Base-by-base conservation (phyloP, 768 basidiomycete genomes). In the Xerocomus brunneocitrinus region DNA sequence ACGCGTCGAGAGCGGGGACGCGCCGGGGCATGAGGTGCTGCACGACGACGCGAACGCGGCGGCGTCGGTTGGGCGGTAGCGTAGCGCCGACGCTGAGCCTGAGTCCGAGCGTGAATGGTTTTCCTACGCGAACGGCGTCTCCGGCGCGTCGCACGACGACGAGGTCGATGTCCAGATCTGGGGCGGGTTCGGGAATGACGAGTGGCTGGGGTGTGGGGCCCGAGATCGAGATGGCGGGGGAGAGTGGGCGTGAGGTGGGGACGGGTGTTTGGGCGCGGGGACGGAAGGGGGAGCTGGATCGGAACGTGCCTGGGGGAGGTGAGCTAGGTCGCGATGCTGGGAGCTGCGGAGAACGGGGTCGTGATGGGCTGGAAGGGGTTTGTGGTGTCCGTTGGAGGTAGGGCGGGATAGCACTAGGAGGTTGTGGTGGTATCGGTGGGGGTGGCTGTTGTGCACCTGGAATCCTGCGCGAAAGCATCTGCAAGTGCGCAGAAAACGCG, bases 381-480 rank as follows among this genome's bases (percentile, higher is more conserved):
- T 73, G 71, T 6, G 73, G 61, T 16, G 70, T 68, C 22, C 84
- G 81, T 61, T 90, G 89, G n/a, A 92, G 74, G 67, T 92, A 81
- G 7, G 81, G 76, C 0, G 89, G 91, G 22, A 91, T 70, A 2
- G 91, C 89, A n/a, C 88, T 85, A 1, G 76, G 79, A 8, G 83
- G 81, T 46, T 79, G 79, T 10, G 71, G 67, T 9, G 62, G 50
- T 38, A 57, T 16, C 4, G 62, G 58, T 39, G 60, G 52, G 8
- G 62, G 60, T 8, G 61, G 62, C 5, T 70, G 67, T 28, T 72
- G 62, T 7, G 76, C 70, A 13, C 83, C 70, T 2, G 89, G 88
- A 55, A 95, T 84, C 40, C 86, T 78, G 46, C 94, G 82, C 19
- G 92, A 91, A 2, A 98, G 74, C 76, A 89, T 89, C 71, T 81